Evolutionary conservation across 192 early-diverging fungal genomes (phyloP).

Genomic region (Gryganskiella cystojenkinii): DNA sequence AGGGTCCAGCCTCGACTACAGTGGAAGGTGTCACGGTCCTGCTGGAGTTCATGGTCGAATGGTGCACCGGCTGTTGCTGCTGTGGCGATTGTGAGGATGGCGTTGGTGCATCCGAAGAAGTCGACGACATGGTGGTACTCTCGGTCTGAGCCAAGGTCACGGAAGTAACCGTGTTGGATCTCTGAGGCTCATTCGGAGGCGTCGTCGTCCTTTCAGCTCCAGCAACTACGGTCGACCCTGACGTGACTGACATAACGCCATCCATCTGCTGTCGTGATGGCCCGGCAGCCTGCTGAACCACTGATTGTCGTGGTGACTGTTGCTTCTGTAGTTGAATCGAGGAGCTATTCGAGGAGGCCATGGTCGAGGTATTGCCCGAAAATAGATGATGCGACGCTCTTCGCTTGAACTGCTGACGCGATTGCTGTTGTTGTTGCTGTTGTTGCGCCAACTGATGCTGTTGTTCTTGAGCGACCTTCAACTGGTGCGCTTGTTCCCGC

Average conservation of each 20-base stretch:
- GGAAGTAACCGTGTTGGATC: conserved; percentile 5
- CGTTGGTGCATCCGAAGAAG: not conserved
- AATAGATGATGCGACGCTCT: not conserved
- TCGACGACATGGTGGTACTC: not conserved
- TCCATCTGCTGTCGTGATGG: conserved; percentile 19
- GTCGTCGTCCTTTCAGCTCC: not conserved
- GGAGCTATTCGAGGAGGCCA: not conserved
- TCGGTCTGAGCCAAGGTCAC: conserved; percentile 7
- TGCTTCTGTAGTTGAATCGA: conserved; percentile 5
- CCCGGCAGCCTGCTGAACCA: no score
- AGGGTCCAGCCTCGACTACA: not conserved
- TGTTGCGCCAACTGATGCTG: conserved; percentile 1
- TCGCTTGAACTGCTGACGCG: conserved; percentile 13
- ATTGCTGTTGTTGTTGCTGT: conserved; percentile 8
- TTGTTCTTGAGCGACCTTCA: conserved; percentile 21
- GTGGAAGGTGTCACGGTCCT: not conserved
- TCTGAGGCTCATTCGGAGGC: not conserved
- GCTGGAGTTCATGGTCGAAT: conserved; percentile 8
- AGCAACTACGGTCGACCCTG: conserved; percentile 13
- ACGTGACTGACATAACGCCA: conserved; percentile 20
- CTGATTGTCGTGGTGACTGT: not conserved
- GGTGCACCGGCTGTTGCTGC: not conserved
- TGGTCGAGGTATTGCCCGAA: conserved; percentile 13
- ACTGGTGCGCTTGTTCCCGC: conserved; percentile 14
- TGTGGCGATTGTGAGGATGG: not conserved